Evolutionary conservation across 345 rosid species (phyloP).

Genomic region (Aegle marmelos): DNA sequence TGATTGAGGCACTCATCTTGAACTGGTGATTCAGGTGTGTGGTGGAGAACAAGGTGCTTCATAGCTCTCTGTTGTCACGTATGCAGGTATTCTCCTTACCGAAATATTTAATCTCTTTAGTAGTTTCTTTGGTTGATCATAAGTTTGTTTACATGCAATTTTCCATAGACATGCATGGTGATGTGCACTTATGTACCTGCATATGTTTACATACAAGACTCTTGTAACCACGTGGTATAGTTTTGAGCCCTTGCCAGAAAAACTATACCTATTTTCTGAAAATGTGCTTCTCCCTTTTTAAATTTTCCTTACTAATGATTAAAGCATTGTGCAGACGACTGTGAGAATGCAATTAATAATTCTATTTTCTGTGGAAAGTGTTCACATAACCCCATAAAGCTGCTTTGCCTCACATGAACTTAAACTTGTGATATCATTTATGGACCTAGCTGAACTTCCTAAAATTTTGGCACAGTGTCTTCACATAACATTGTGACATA

Average conservation of each 20-base stretch:
- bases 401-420: too few relatives aligned
- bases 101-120: background rate
- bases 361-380: background rate
- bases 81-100: constrained; percentile 50
- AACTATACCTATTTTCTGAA: background rate
- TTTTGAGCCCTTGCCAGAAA: too few relatives aligned
- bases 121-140: background rate
- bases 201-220: too few relatives aligned
- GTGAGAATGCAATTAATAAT: background rate
- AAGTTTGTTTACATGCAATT: too few relatives aligned
- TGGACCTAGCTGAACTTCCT: too few relatives aligned
- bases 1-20: constrained; percentile 17
- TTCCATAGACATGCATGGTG: too few relatives aligned
- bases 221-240: too few relatives aligned
- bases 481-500: too few relatives aligned
- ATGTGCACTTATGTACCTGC: too few relatives aligned
- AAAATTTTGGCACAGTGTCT: too few relatives aligned
- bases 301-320: background rate
- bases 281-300: background rate
- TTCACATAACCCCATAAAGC: background rate
- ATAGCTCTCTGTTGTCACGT: constrained; percentile 63
- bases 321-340: background rate
- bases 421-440: too few relatives aligned
- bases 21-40: constrained; percentile 63
- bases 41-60: constrained; percentile 95